These are phyloP conservation scores for Cadophora luteo-olivacea DNA, from an alignment of 2,329 filamentous ascomycete genomes.

Conservation along the genomic window DNA sequence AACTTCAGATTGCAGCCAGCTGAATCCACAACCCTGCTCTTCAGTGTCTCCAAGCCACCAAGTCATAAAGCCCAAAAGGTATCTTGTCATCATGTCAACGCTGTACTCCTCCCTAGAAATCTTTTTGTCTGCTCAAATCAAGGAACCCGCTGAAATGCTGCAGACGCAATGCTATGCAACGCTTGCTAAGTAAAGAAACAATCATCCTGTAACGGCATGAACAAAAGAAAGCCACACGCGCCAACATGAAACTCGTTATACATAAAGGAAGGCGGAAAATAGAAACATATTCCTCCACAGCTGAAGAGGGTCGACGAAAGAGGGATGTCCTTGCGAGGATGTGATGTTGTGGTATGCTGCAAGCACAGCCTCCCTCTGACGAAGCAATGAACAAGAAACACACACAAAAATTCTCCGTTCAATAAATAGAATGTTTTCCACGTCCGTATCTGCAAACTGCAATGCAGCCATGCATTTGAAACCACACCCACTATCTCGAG, in stretches of 20 bases:
- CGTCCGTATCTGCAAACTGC: slow-evolving; percentile 4
- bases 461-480: slow-evolving; percentile 5
- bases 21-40: background rate
- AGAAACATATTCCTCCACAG: background rate
- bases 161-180: background rate
- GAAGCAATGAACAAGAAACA: background rate
- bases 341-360: background rate
- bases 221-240: background rate
- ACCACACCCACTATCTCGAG: background rate
- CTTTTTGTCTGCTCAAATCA: background rate
- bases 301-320: background rate
- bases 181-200: slow-evolving; percentile 3
- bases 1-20: background rate
- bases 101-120: background rate
- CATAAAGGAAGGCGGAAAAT: background rate
- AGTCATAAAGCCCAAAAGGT: background rate
- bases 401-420: background rate
- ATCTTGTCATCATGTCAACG: background rate
- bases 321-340: background rate
- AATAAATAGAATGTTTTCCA: background rate
- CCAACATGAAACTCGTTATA: background rate
- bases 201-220: too few relatives aligned
- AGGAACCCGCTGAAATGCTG: slow-evolving; percentile 7
- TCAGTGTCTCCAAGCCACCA: slow-evolving; percentile 3
- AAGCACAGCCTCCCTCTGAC: slow-evolving; percentile 5